A percentile compares a stretch with the other conserved stretches of the same genome.
phyloP scores from a whole-genome alignment of 495 filamentous ascomycete species.

The Neurospora sp. region DNA sequence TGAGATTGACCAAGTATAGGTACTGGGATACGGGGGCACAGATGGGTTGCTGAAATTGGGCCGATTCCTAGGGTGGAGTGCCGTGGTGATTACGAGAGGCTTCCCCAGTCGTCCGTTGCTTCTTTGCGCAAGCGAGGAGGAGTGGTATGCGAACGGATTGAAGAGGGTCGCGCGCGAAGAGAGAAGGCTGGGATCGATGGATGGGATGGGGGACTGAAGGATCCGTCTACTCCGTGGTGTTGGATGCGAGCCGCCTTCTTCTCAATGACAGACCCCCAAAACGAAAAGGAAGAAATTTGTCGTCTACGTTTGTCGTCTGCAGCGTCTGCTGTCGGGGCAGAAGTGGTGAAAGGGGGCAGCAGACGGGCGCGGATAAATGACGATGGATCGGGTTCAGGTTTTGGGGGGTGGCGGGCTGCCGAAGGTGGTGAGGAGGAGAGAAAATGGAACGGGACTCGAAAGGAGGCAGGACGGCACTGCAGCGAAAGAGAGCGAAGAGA shows the following conservation, averaged over 20 bases:
- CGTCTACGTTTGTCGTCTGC: neutral
- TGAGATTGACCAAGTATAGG: neutral
- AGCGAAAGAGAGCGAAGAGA: neutral
- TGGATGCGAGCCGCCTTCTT: neutral
- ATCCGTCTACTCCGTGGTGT: neutral
- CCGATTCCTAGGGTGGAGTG: neutral
- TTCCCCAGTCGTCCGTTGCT: neutral
- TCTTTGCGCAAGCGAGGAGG: neutral
- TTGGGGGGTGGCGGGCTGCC: neutral
- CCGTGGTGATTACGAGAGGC: neutral
- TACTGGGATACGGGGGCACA: neutral
- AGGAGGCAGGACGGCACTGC: neutral
- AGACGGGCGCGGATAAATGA: neutral
- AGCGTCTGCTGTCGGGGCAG: neutral
- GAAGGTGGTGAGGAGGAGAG: neutral
- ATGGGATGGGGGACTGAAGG: neutral
- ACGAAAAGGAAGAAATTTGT: neutral
- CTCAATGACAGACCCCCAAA: neutral
- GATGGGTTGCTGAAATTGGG: neutral
- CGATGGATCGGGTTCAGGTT: neutral
- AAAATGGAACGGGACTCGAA: neutral
- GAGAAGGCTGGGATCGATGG: neutral
- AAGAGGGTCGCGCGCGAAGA: neutral
- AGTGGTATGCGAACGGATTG: neutral
- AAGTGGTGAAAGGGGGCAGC: neutral